Base-by-base conservation (phyloP, 148 eudicot genomes). In the Camellia granthamiana region DNA sequence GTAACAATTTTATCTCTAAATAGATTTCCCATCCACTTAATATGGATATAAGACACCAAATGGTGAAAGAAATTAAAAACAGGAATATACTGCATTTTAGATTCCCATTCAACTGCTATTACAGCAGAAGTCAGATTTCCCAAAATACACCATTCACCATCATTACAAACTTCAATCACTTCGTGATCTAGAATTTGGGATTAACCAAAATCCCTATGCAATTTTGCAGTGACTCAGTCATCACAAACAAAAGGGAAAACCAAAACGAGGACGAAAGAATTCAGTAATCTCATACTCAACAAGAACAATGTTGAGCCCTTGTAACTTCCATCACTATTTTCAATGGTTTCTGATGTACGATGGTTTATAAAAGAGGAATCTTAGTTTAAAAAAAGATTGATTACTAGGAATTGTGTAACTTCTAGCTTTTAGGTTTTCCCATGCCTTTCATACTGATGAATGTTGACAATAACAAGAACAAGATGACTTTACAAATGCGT, bases 321-420 rank as follows among this genome's bases (percentile, higher is more conserved):
- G 77, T 21, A 74, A 74, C 18, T 38, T 38, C 47, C 54, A 69
- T 69, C 54, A 5, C 73, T 69, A 18, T 30, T 69, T 69, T 21
- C 73, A 69, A 44, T 69, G 54, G 11, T 46, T 74, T 30, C 16
- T 10, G 5, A 52, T 73, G 61, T 30, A 54, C 12, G 15, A 23
- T 73, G 10, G 55, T 73, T 73, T 14, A 51, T 54, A 73, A 52
- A 73, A 73, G 72, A 42, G 51, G 72, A 70, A 12, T 58, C 49
- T 41, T 58, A 58, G 1, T 75, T 58, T 58, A 41, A 41, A 14
- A 75, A 30, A 30, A 30, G 38, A 30, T 30, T 44, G 58, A 42
- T 10, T 43, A 43, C 4, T 42, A 75, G 23, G 2, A 19, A 59
- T 42, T 3, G 2, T 6, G 30, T 13, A 41, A 43, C 9, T 41